Base-by-base conservation (phyloP, 139 green algal genomes). In the Chlamydomonas schloesseri region DNA sequence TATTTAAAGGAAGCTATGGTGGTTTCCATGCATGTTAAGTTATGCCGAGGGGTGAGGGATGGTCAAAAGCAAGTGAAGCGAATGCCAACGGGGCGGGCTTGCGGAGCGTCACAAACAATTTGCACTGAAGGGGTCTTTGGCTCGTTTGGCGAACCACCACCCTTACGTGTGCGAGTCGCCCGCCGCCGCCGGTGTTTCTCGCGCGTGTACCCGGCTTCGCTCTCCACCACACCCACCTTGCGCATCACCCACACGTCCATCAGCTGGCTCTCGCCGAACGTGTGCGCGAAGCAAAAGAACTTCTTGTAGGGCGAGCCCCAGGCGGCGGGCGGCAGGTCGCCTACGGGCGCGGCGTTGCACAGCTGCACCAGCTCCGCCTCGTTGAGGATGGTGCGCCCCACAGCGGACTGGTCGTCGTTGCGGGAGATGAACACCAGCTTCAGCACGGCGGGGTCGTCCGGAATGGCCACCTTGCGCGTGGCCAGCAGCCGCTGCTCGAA, bases 221-320 rank as follows among this genome's bases (percentile, higher is more conserved):
- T 5, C 42, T 50, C 42, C 8, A 5, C 42, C 42, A 50, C 42
- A 13, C 78, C 20, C 78, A 84, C 78, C 78, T 50, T 50, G 15
- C 68, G 67, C 80, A 86, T 86, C 8, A 86, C 47, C 80, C 80
- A 86, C 50, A 86, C 67, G 50, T 86, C 80, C 67, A 77, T 77
- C 31, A 86, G 80, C 80, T 78, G 80, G 47, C 70, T 36, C 33
- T 70, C 68, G 17, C 80, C 80, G 29, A 86, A 86, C 11, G 58
- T 24, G 68, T 86, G 80, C 68, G 67, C 33, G 37, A 86, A 76
- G 80, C 80, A 86, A 26, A 78, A 84, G 37, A 36, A 84, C 37
- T 33, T 42, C 53, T 50, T 73, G 78, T 84, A 84, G 64, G 78
- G 78, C 78, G 65, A 65, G 21, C 64, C 64, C 78, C 78, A 84